Evolutionary conservation across 495 filamentous ascomycete genomes (phyloP).

Genomic region (Neurospora sp.): DNA sequence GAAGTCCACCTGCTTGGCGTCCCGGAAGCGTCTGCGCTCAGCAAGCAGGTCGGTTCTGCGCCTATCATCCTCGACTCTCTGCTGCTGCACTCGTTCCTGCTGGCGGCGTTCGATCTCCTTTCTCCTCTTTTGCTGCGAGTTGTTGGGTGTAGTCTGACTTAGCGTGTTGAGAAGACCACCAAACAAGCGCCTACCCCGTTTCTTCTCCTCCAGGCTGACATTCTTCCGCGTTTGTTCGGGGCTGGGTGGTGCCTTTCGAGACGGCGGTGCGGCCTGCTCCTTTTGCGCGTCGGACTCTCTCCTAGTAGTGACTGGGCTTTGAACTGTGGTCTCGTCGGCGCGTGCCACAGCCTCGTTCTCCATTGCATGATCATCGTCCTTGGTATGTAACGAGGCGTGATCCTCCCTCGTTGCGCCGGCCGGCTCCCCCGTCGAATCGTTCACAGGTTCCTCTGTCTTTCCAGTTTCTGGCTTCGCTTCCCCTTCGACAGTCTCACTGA

Average conservation of each 20-base stretch:
- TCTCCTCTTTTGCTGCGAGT: conserved; percentile 55
- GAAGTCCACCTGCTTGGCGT: conserved; percentile 63
- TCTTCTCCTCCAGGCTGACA: conserved; percentile 64
- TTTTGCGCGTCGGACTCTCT: neutral
- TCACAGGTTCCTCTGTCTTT: neutral
- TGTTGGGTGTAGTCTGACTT: conserved; percentile 61
- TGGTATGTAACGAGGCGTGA: neutral
- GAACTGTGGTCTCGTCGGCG: neutral
- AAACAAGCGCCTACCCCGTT: conserved; percentile 81
- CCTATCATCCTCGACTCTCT: conserved; percentile 56
- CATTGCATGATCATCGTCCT: neutral
- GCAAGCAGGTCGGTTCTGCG: conserved; percentile 53
- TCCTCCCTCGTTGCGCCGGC: neutral
- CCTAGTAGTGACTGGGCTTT: neutral
- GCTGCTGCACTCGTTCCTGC: conserved; percentile 68
- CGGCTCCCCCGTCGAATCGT: neutral
- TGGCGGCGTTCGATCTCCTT: conserved; percentile 86
- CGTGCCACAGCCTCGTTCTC: neutral
- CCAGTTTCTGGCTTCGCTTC: neutral
- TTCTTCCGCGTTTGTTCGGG: conserved; percentile 24
- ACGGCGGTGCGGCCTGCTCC: neutral
- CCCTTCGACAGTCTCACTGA: conserved; percentile 1
- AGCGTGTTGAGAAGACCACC: conserved; percentile 81
- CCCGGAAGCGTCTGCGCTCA: conserved; percentile 47
- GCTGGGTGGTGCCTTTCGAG: conserved; percentile 3